Evolutionary conservation across 768 basidiomycete species (phyloP), one percentile per base, ranked within the genome.

Genomic region (Mycena albidolilacea): DNA sequence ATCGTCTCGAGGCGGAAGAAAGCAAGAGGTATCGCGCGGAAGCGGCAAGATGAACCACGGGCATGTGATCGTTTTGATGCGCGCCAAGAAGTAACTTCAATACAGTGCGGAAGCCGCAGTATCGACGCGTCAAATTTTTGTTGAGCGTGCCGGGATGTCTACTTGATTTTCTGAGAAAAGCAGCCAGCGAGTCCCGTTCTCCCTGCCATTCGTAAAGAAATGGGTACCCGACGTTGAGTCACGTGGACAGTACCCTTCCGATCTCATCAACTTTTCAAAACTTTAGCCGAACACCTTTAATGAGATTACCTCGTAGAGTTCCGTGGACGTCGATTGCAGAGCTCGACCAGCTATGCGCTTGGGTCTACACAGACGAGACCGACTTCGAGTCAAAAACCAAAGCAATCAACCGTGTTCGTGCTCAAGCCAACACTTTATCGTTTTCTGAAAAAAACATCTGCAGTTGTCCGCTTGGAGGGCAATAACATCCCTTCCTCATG

Each of bases 401-500:
- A 12, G 93, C 94, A 5, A 87, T 95, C 30, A 88, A 91, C 75
- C 86, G 90, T 77, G 96, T 93, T 72, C 69, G 89, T 84, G 54
- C 48, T 64, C 64, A 59, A n/a, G 61, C 41, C 35, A 21, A 55
- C 39, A 21, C 48, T 19, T 7, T 17, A 7, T 39, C 19, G 12
- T 63, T 37, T 30, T 48, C 61, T 64, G 64, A 5, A 41, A 54
- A 55, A 66, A 62, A 19, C 66, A 59, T 35, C 57, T 69, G 60
- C 61, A 95, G 95, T 82, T 96, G 69, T 90, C 93, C 44, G 93
- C 94, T 17, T 96, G 95, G 95, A 91, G 84, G 80, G 88, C 88
- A n/a, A 86, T 90, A 55, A 92, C 91, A 14, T 81, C 89, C 46
- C 87, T 96, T n/a, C 95, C 95, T 6, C 93, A 95, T 78, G 93